Percentiles rank a stretch among this genome's conserved stretches.
These are phyloP conservation scores for Dicorynia guianensis DNA, from an alignment of 306 rosid genomes.

Conservation along the genomic window DNA sequence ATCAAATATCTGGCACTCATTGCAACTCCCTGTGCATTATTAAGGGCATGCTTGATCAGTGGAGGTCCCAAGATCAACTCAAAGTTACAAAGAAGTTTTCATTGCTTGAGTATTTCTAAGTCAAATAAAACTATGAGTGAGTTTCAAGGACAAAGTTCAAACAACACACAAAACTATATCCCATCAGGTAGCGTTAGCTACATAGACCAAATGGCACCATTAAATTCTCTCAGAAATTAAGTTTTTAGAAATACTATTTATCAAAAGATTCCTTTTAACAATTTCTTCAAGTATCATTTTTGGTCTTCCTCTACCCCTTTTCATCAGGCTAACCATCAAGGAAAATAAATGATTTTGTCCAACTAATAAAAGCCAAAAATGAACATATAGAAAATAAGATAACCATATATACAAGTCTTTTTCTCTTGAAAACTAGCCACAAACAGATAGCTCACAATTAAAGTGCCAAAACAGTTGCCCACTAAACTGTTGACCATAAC, in stretches of 20 bases:
- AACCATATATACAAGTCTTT: slow-evolving; percentile 16
- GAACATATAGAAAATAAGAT: not conserved
- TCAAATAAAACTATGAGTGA: not conserved
- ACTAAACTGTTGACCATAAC: not conserved
- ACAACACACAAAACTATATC: too few species aligned
- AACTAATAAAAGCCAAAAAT: too few species aligned
- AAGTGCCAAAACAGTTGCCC: not conserved
- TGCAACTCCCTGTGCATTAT: slow-evolving; percentile 9
- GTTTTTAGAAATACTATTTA: too few species aligned
- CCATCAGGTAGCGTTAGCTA: too few species aligned
- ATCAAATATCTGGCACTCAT: not conserved
- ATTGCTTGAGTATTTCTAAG: slow-evolving; percentile 30
- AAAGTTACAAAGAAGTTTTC: slow-evolving; percentile 16
- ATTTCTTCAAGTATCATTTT: too few species aligned
- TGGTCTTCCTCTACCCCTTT: too few species aligned
- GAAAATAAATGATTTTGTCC: not conserved
- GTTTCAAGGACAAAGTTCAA: slow-evolving; percentile 5
- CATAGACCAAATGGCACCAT: too few species aligned
- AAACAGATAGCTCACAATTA: not conserved
- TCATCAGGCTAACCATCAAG: too few species aligned
- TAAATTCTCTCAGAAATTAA: too few species aligned
- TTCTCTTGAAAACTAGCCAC: slow-evolving; percentile 3
- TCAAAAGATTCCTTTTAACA: too few species aligned
- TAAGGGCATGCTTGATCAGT: slow-evolving; percentile 15
- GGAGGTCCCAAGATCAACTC: slow-evolving; percentile 1